phyloP scores from a whole-genome alignment of 2,329 filamentous ascomycete species.

The Drechslerella stenobrocha region DNA sequence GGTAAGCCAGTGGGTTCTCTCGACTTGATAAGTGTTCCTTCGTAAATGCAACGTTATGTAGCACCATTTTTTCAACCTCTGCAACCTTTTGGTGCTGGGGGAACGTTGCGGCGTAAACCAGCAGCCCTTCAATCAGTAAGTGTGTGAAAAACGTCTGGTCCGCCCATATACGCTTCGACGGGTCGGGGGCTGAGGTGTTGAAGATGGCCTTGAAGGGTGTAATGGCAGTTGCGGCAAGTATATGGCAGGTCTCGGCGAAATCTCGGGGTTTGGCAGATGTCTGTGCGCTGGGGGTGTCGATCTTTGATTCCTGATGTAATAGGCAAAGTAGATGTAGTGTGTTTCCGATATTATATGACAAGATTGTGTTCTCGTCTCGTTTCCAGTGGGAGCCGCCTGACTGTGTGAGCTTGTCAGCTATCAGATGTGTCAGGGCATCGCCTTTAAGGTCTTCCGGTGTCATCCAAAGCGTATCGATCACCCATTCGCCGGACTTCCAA shows the following conservation, averaged over 20 bases:
- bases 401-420: conserved; percentile 39
- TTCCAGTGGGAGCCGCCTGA: conserved; percentile 33
- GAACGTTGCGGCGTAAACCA: conserved; percentile 30
- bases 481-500: conserved; percentile 27
- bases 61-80: conserved; percentile 36
- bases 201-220: conserved; percentile 44
- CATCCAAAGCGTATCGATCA: conserved; percentile 31
- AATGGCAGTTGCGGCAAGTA: conserved; percentile 21
- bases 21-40: conserved; percentile 24
- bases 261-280: conserved; percentile 1
- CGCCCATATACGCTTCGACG: conserved; percentile 29
- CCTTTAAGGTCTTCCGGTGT: conserved; percentile 36
- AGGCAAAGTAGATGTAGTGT: conserved; percentile 41
- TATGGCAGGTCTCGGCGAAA: conserved; percentile 27
- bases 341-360: conserved; percentile 40
- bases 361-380: conserved; percentile 36
- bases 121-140: conserved; percentile 32
- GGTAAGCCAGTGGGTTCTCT: conserved; percentile 23
- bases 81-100: conserved; percentile 32
- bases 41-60: conserved; percentile 30
- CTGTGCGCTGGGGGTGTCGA: not conserved
- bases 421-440: conserved; percentile 32
- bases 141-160: conserved; percentile 44
- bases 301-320: conserved; percentile 25
- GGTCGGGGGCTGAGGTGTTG: conserved; percentile 37